A percentile compares a stretch with the other conserved stretches of the same genome.
Conservation (phyloP, 345 rosid species). For the Melaleuca quinquenervia region DNA sequence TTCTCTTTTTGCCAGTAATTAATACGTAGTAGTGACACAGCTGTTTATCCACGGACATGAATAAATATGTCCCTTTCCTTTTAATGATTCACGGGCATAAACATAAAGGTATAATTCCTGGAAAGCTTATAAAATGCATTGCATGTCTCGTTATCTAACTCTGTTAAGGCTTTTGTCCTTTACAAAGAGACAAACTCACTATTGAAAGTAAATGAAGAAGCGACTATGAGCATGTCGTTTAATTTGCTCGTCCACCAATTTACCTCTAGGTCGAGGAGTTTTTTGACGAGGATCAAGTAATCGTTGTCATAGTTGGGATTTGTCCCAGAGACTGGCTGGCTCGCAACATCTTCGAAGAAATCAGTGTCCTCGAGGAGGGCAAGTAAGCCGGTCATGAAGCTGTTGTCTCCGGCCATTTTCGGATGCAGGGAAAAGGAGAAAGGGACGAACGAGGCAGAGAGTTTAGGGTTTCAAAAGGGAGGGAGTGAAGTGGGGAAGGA, state of each 20-base stretch:
- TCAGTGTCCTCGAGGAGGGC: not conserved
- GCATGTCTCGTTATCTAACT: not conserved
- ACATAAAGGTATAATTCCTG: not conserved
- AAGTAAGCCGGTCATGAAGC: not conserved
- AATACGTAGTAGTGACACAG: not conserved
- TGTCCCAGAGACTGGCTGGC: rapidly evolving
- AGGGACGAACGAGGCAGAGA: too few species aligned
- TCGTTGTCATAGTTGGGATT: too few species aligned
- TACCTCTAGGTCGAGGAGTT: not conserved
- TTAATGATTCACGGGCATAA: not conserved
- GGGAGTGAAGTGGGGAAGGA: too few species aligned
- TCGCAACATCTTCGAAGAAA: not conserved
- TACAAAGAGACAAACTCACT: not conserved
- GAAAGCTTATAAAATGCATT: too few species aligned
- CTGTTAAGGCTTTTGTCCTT: not conserved
- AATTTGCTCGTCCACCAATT: not conserved
- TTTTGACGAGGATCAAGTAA: not conserved
- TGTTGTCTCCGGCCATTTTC: not conserved
- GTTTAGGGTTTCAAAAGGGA: too few species aligned
- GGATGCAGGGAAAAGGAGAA: too few species aligned
- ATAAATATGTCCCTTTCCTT: not conserved
- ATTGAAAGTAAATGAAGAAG: not conserved
- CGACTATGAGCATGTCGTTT: too few species aligned
- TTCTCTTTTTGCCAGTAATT: not conserved
- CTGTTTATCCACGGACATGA: not conserved